A percentile compares a stretch with the other conserved stretches of the same genome.
Conservation (phyloP, 108 stramenopile species). For the Aurantiochytrium sp. region DNA sequence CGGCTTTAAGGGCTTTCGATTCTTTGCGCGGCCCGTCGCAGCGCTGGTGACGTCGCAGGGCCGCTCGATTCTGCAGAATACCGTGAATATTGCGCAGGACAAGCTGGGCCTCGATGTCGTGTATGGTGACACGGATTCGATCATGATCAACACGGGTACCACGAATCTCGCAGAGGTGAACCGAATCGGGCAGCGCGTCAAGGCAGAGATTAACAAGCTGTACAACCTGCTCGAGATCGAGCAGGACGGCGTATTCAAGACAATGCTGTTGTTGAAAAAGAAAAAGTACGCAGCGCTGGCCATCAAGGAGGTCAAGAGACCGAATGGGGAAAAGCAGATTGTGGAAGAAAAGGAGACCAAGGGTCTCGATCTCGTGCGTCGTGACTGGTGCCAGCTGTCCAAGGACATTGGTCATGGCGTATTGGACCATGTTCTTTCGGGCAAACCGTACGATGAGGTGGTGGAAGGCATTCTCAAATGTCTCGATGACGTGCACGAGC, state of each 20-base stretch:
- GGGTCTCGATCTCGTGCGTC: conserved; percentile 94
- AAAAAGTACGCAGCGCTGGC: conserved; percentile 97
- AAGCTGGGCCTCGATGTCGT: conserved; percentile 92
- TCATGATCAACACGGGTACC: conserved; percentile 97
- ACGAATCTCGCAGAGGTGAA: conserved; percentile 67
- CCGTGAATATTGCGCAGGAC: conserved; percentile 83
- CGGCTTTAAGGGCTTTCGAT: conserved; percentile 87
- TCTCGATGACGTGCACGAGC: conserved; percentile 72
- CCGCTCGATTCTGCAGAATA: conserved; percentile 89
- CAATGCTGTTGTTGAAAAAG: conserved; percentile 96
- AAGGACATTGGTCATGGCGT: conserved; percentile 84
- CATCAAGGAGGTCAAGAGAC: conserved; percentile 47
- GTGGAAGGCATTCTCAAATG: conserved; percentile 76
- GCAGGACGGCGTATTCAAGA: conserved; percentile 88
- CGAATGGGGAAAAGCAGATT: conserved; percentile 46
- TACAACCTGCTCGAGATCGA: conserved; percentile 95
- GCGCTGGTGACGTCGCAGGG: conserved; percentile 95
- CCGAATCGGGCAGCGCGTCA: conserved; percentile 77
- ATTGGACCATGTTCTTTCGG: conserved; percentile 82
- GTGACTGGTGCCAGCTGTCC: conserved; percentile 98
- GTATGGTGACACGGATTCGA: conserved; percentile 97
- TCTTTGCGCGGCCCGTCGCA: conserved; percentile 95
- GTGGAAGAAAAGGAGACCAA: conserved; percentile 71
- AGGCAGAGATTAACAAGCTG: conserved; percentile 88
- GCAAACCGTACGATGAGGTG: conserved; percentile 68